Base-by-base conservation (phyloP, 2,329 filamentous ascomycete genomes). In the Helotiales sp. region DNA sequence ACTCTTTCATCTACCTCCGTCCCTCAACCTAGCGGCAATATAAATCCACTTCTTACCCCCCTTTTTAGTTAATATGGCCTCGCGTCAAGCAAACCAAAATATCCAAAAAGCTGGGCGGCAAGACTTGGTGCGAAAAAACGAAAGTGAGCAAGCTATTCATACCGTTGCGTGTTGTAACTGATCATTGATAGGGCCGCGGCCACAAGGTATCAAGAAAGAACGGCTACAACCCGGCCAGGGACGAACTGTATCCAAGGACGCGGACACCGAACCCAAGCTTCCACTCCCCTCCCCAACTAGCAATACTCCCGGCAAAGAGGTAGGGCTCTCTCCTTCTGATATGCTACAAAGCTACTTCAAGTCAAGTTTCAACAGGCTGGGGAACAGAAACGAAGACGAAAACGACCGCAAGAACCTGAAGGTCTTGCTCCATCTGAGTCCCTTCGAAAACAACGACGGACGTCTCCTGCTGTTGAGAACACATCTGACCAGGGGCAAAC, bases 181-280 rank as follows among this genome's bases (percentile, higher is more conserved):
- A 66, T 59, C 55, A 44, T 63, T 61, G 44, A 64, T 62, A 67
- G 57, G 46, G 48, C 31, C 53, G 54, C 56, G 58, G 56, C 61
- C 59, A 61, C 61, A 66, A 60, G 65, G 58, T 55, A 64, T 64
- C 55, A 60, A 59, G 61, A 66, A 63, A 55, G 57, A 57, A 56
- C 58, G 54, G 54, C 56, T 55, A 64, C 56, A 58, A 60, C 53
- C 24, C 31, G 36, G 8, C 52, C 56, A 54, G 24, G 54, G 56
- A 57, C 55, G 42, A 58, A 54, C 38, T 56, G 36, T 62, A 60
- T 53, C 54, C 34, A 56, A 61, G 36, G 53, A 53, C 57, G 56
- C n/a, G 49, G 62, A 58, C 48, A 64, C 48, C 54, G 59, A 59
- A 54, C 59, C 54, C 17, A 62, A 62, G 57, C 29, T 59, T 25